Evolutionary conservation across 805 yeast genomes (phyloP).

Genomic region (Starmera quercuum): DNA sequence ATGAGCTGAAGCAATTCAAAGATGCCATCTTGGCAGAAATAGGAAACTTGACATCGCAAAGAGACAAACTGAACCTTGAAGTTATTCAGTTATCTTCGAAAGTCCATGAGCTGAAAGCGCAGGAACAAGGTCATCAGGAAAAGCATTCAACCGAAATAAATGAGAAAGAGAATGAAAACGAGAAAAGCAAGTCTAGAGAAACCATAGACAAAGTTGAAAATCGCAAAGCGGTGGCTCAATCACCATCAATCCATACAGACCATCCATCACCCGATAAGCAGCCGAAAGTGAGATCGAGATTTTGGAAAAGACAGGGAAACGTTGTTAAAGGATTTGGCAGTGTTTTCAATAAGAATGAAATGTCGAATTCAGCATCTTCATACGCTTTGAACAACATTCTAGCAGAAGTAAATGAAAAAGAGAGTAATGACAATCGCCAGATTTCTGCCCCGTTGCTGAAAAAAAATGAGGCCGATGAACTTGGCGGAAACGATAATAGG

Average conservation of each 20-base stretch:
- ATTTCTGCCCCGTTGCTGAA: constrained; percentile 30
- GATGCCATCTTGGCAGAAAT: constrained; percentile 42
- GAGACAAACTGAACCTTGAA: constrained; percentile 39
- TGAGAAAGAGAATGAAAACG: too few species aligned
- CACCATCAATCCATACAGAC: too few species aligned
- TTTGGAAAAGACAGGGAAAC: constrained; percentile 24
- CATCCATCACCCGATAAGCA: too few species aligned
- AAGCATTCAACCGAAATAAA: neutral
- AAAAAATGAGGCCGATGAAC: constrained; percentile 22
- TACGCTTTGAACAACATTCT: constrained; percentile 11
- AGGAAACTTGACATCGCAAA: constrained; percentile 38
- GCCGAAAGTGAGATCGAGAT: constrained; percentile 21
- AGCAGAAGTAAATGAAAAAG: constrained; percentile 3
- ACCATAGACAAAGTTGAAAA: too few species aligned
- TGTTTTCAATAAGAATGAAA: constrained; percentile 11
- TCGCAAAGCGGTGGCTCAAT: too few species aligned
- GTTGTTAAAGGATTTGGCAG: constrained; percentile 8
- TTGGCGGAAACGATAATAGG: constrained; percentile 27
- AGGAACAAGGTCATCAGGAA: neutral
- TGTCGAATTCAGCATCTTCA: constrained; percentile 12
- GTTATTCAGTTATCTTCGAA: constrained; percentile 25
- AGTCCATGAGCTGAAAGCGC: constrained; percentile 10
- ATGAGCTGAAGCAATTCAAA: constrained; percentile 33
- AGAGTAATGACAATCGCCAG: constrained; percentile 5
- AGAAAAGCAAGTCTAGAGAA: too few species aligned